Evolutionary conservation across 2,329 filamentous ascomycete genomes (phyloP), one percentile per base, ranked within the genome.

Genomic region (Alternaria panax): DNA sequence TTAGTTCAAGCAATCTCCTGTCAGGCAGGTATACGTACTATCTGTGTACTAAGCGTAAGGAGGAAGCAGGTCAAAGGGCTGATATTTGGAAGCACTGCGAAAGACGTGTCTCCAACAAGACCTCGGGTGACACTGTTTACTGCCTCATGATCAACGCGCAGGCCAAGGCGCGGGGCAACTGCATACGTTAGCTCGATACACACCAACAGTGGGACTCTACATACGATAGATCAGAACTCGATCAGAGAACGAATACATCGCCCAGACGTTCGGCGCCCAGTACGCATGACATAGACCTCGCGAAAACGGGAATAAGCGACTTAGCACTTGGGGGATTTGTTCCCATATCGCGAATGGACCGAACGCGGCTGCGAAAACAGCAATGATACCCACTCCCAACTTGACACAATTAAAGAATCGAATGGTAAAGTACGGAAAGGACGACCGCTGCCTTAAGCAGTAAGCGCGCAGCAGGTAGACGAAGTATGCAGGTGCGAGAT

Each of bases 181-280:
- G 71, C 5, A 24, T 20, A 22, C 78, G 64, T 60, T 63, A 54
- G 40, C 50, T 22, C n/a, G 27, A 24, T 22, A 20, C 9, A 52
- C 18, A 7, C 51, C 8, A 48, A 28, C 9, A 32, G 11, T 32
- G n/a, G 9, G n/a, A 12, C 27, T 30, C 12, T 32, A 79, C 88
- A 76, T 81, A 96, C 92, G 79, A 69, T 88, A 87, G 60, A 99
- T 97, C 66, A 99, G 77, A 7, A 92, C 80, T 53, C 95, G 86
- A 73, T 99, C 95, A 2, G 86, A 81, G 75, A 98, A 97, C 0
- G 95, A 97, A 79, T 99, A 99, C 75, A 98, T 86, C 0, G 95
- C 94, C 95, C 95, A 99, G 1, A 97, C 82, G 68, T 99, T 99
- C 0, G 95, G 93, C 12, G 95, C 95, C 95, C 95, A 99, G 78